Evolutionary conservation across 257 asterid genomes (phyloP).

Genomic region (Ehretia macrophylla): DNA sequence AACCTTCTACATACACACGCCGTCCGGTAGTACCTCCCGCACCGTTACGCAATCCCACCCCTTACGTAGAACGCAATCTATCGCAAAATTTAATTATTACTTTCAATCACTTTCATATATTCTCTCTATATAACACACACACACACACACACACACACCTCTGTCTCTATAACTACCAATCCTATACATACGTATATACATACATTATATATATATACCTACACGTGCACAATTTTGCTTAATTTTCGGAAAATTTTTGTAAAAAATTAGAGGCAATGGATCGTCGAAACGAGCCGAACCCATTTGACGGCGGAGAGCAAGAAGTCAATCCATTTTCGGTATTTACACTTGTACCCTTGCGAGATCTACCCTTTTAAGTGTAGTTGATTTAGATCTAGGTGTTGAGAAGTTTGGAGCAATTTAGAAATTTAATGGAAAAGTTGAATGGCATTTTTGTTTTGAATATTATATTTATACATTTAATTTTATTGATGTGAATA

Average conservation of each 20-base stretch:
- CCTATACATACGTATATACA: neutral
- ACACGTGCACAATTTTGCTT: neutral
- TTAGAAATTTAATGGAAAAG: conserved; percentile 1
- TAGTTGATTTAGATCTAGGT: conserved; percentile 1
- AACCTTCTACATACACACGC: too few species aligned
- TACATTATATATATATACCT: too few species aligned
- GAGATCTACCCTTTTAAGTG: conserved; percentile 20
- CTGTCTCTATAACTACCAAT: neutral
- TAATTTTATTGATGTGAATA: neutral
- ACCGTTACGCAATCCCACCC: too few species aligned
- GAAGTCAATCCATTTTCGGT: conserved; percentile 99
- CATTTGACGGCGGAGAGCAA: conserved; percentile 86
- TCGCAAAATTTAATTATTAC: too few species aligned
- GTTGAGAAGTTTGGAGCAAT: neutral
- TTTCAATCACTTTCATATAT: too few species aligned
- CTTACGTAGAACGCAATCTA: too few species aligned
- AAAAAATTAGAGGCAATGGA: conserved; percentile 37
- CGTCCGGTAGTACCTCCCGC: too few species aligned
- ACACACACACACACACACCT: neutral
- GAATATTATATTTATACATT: neutral
- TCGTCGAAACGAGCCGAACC: conserved; percentile 87
- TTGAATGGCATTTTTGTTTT: neutral
- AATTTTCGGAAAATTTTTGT: neutral
- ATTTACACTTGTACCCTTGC: conserved; percentile 1
- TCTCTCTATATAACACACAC: neutral